Evolutionary conservation across 1,139 yeast genomes (phyloP), one percentile per base, ranked within the genome.

Genomic region (Insectozyma bohioensis): DNA sequence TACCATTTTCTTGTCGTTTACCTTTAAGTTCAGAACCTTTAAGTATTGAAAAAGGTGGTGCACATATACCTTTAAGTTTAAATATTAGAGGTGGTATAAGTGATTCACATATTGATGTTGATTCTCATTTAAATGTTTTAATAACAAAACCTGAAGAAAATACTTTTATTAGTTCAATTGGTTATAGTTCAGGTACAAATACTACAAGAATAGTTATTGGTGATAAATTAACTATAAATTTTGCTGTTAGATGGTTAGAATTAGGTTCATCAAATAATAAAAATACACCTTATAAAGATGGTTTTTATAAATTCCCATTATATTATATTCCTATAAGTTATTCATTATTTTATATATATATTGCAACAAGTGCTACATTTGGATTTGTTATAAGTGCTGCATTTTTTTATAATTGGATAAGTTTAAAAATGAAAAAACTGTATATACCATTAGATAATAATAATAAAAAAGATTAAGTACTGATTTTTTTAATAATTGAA

Each of bases 41-140:
- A 41, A 61, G 61, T 31, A 50, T 63, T 33, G 74, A 66, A 39
- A 58, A 62, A 42, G 75, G 78, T 1, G 78, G 77, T 1, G 76
- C 78, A 3, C 64, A 51, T 27, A 55, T 83, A 7, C 92, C 92
- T 2, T 56, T 84, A 36, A 74, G 80, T 2, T 67, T 84, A 52
- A 77, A 77, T 48, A 63, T 84, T 41, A 71, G 88, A 42, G 94
- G 92, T 3, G 75, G 73, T 36, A 70, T 82, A 28, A 78, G 78
- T 43, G 83, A 80, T 34, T 72, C 83, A 20, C 92, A 84, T 57
- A 59, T 84, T 39, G 88, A 84, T 47, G 60, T 84, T 32, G 92
- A 84, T 50, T 64, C 76, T 9, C 55, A 67, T 17, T 39, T 84
- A 54, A 82, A 81, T 48, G 64, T 82, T 12, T 47, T 82, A 10